A percentile compares a stretch with the other conserved stretches of the same genome.
Conservation (phyloP, 2,329 filamentous ascomycete species). For the Aspergillus costaricaensis region DNA sequence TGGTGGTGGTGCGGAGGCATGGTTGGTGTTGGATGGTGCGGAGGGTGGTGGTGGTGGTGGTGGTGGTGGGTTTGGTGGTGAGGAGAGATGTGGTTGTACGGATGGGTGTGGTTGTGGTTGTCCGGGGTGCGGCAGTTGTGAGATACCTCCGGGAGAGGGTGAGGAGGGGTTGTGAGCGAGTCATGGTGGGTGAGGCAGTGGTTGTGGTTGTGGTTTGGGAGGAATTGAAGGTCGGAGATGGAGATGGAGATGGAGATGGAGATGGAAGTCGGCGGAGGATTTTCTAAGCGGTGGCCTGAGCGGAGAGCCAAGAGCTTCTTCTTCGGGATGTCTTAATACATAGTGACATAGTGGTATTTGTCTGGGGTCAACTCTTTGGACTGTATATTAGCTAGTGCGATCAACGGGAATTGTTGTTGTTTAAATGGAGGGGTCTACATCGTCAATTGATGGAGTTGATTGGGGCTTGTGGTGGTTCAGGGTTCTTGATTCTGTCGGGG, state of each 20-base stretch:
- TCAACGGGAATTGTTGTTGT: too few relatives aligned
- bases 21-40: neutral
- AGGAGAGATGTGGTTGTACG: neutral
- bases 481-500: too few relatives aligned
- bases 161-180: conserved; percentile 10
- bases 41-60: conserved; percentile 2
- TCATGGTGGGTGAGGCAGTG: conserved; percentile 6
- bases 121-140: neutral
- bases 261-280: conserved; percentile 8
- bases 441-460: too few relatives aligned
- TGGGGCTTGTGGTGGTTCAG: neutral
- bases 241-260: neutral
- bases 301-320: conserved; percentile 17
- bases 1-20: conserved; percentile 63
- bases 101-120: neutral
- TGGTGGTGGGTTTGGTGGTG: neutral
- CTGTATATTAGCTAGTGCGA: too few relatives aligned
- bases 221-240: neutral
- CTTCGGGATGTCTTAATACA: neutral
- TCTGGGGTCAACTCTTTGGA: too few relatives aligned
- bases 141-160: conserved; percentile 6
- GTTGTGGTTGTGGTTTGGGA: neutral
- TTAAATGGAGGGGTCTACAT: too few relatives aligned
- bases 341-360: too few relatives aligned
- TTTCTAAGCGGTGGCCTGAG: conserved; percentile 23